A percentile compares a stretch with the other conserved stretches of the same genome.
Conservation (phyloP, 2,329 filamentous ascomycete genomes). For the Cercospora nicotianae region DNA sequence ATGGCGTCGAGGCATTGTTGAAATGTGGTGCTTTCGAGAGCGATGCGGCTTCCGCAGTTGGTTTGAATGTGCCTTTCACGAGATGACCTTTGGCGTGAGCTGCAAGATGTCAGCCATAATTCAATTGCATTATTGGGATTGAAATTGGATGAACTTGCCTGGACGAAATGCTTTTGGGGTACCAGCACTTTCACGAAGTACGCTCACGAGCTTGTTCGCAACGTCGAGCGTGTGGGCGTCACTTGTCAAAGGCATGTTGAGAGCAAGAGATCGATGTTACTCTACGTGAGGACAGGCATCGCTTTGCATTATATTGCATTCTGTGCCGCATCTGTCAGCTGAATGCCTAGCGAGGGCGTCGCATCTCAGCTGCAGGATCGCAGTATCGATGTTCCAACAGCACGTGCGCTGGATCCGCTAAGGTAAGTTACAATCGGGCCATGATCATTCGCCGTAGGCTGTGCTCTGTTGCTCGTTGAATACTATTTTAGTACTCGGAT, state of each 20-base stretch:
- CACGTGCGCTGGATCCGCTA: neutral
- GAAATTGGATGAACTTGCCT: conserved; percentile 16
- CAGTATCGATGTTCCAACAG: neutral
- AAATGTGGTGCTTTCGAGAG: conserved; percentile 41
- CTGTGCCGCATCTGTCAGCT: neutral
- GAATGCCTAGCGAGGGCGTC: neutral
- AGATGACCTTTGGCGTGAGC: conserved; percentile 58
- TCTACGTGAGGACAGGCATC: neutral
- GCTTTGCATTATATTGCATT: neutral
- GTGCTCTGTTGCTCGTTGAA: neutral
- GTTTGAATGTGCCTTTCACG: conserved; percentile 55
- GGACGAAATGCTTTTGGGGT: conserved; percentile 30
- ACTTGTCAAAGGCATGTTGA: conserved; percentile 31
- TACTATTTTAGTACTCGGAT: neutral
- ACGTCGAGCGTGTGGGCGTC: conserved; percentile 25
- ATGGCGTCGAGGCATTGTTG: conserved; percentile 25
- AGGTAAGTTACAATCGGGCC: neutral
- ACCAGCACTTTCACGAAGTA: conserved; percentile 29
- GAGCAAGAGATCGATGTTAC: neutral
- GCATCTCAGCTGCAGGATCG: neutral
- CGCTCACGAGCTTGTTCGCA: conserved; percentile 27
- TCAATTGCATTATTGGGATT: neutral
- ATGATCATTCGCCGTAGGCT: neutral
- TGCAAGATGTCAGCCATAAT: conserved; percentile 27
- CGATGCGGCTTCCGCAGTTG: conserved; percentile 45